These are phyloP conservation scores for Anthracocystis setariae DNA, from an alignment of 1,284 basidiomycete species.

Conservation along the genomic window DNA sequence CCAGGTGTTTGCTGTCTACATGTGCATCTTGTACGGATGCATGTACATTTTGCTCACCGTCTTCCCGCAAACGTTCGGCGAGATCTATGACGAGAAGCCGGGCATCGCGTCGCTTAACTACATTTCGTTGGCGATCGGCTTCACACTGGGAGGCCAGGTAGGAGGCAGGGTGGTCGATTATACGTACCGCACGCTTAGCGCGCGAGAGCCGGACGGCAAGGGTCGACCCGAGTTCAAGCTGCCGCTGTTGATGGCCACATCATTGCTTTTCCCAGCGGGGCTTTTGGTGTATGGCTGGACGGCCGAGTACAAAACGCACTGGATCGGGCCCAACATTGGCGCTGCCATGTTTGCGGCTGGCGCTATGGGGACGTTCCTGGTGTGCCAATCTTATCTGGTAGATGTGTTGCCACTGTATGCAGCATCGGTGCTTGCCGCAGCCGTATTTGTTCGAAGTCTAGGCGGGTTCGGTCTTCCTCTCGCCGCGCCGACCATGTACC, in stretches of 20 bases:
- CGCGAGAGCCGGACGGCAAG: conserved; percentile 71
- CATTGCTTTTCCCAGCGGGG: conserved; percentile 73
- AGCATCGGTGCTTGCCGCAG: conserved; percentile 63
- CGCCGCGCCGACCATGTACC: conserved; percentile 59
- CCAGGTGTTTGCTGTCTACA: conserved; percentile 71
- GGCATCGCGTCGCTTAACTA: conserved; percentile 76
- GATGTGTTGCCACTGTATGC: conserved; percentile 64
- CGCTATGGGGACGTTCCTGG: conserved; percentile 47
- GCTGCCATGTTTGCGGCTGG: conserved; percentile 38
- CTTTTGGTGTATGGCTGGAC: conserved; percentile 77
- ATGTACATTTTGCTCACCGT: conserved; percentile 75
- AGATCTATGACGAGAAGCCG: conserved; percentile 69
- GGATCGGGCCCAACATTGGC: conserved; percentile 75
- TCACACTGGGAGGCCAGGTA: conserved; percentile 70
- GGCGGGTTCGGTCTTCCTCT: conserved; percentile 66
- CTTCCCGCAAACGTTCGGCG: conserved; percentile 74
- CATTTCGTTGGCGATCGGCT: conserved; percentile 71
- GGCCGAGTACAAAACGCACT: conserved; percentile 72
- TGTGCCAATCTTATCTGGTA: conserved; percentile 57
- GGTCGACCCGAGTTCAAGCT: conserved; percentile 71
- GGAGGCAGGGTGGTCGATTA: conserved; percentile 74
- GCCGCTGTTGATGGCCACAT: conserved; percentile 75
- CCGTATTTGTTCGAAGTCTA: conserved; percentile 59
- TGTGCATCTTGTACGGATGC: conserved; percentile 67
- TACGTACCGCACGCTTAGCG: conserved; percentile 72